These are phyloP conservation scores for Anacardium occidentale DNA, from an alignment of 345 rosid genomes.

Conservation along the genomic window DNA sequence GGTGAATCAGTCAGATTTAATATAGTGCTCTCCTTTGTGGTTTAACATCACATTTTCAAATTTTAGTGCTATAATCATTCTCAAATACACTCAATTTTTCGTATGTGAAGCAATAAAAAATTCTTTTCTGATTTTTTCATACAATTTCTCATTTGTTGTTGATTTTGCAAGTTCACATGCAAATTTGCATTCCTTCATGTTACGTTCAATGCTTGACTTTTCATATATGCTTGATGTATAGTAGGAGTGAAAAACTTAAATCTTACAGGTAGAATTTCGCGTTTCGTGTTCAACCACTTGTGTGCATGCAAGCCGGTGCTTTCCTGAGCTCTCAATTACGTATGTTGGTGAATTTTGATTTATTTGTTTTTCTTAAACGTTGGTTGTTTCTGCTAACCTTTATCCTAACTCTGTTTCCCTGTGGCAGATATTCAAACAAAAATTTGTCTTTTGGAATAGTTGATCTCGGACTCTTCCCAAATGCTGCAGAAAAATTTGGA, in stretches of 20 bases:
- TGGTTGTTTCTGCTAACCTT: slow-evolving; percentile 10
- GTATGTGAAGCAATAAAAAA: not conserved
- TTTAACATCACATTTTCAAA: not conserved
- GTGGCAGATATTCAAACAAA: slow-evolving; percentile 72
- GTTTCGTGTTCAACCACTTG: slow-evolving; percentile 56
- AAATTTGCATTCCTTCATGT: not conserved
- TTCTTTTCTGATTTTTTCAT: not conserved
- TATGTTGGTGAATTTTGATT: slow-evolving; percentile 32
- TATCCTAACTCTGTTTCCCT: slow-evolving; percentile 16
- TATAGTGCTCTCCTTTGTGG: not conserved
- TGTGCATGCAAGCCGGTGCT: slow-evolving; percentile 65
- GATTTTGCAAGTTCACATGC: not conserved
- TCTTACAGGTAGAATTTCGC: slow-evolving; percentile 70
- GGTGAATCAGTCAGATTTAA: not conserved
- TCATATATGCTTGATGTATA: not conserved
- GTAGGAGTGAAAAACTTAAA: slow-evolving; percentile 12
- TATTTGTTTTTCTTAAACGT: slow-evolving; percentile 1
- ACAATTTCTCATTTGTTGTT: not conserved
- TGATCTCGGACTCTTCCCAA: slow-evolving; percentile 92
- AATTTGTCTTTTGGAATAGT: slow-evolving; percentile 78
- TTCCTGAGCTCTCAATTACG: slow-evolving; percentile 78
- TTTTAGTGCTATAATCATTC: not conserved
- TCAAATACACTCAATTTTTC: not conserved
- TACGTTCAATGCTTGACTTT: not conserved
- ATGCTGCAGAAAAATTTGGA: slow-evolving; percentile 81